Evolutionary conservation across 1,284 basidiomycete genomes (phyloP).

Genomic region (Sphagnurus paluster): DNA sequence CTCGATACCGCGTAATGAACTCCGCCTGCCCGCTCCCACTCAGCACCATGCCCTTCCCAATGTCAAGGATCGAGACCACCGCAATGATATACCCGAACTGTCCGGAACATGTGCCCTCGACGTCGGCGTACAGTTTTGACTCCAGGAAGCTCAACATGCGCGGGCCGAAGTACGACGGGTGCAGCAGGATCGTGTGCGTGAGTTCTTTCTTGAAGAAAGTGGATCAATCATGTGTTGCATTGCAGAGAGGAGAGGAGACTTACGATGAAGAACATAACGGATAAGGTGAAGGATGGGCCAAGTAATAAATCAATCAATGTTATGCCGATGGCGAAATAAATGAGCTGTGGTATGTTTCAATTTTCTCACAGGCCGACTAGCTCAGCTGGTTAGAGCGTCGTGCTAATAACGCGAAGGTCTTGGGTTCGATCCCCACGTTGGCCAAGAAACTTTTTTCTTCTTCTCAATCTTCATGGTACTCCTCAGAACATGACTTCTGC

Average conservation of each 20-base stretch:
- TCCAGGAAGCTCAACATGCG: constrained; percentile 92
- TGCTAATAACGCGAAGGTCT: constrained; percentile 8
- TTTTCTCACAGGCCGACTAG: constrained; percentile 1
- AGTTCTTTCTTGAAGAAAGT: constrained; percentile 75
- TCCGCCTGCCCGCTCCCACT: constrained; percentile 93
- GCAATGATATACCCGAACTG: constrained; percentile 98
- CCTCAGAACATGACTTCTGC: too few relatives aligned
- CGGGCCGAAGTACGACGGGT: constrained; percentile 97
- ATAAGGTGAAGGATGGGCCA: background rate
- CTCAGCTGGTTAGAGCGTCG: constrained; percentile 7
- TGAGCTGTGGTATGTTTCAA: too few relatives aligned
- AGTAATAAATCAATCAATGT: background rate
- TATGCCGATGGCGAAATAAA: too few relatives aligned
- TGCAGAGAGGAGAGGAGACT: constrained; percentile 31
- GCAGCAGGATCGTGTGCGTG: constrained; percentile 92
- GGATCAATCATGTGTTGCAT: constrained; percentile 2
- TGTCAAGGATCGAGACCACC: constrained; percentile 87
- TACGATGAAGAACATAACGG: constrained; percentile 77
- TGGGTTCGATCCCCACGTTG: constrained; percentile 8
- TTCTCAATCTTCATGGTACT: too few relatives aligned
- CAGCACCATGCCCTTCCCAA: constrained; percentile 89
- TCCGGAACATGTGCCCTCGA: constrained; percentile 96
- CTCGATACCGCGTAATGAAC: constrained; percentile 88
- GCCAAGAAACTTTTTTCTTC: too few relatives aligned
- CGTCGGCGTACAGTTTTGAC: constrained; percentile 92